These are phyloP conservation scores for Knoxdaviesia proteae DNA, from an alignment of 2,329 filamentous ascomycete species.

Conservation along the genomic window DNA sequence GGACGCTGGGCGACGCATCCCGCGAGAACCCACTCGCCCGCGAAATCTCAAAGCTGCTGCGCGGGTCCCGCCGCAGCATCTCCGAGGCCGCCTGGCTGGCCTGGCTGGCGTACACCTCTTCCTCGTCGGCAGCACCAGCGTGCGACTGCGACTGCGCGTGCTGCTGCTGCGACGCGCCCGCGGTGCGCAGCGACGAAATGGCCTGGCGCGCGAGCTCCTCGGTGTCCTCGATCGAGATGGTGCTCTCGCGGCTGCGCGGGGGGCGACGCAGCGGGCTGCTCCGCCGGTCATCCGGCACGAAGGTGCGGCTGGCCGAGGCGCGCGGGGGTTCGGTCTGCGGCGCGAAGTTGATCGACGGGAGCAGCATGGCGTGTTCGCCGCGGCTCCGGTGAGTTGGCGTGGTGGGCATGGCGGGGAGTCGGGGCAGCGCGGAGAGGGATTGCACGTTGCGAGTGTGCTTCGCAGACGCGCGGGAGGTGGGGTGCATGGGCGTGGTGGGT, in stretches of 20 bases:
- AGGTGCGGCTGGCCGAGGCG: conserved; percentile 10
- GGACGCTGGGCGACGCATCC: not conserved
- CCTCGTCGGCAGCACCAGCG: conserved; percentile 13
- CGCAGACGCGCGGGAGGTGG: conserved; percentile 10
- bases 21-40: not conserved
- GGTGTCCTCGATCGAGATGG: conserved; percentile 48
- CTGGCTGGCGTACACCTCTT: conserved; percentile 32
- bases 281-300: conserved; percentile 17
- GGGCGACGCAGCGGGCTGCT: conserved; percentile 17
- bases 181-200: conserved; percentile 29
- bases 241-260: conserved; percentile 60
- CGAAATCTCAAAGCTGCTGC: conserved; percentile 25
- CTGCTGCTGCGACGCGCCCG: conserved; percentile 12
- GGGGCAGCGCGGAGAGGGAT: conserved; percentile 67
- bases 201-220: conserved; percentile 35
- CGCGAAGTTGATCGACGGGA: conserved; percentile 42
- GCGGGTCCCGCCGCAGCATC: conserved; percentile 43
- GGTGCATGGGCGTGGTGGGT: conserved; percentile 25
- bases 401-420: conserved; percentile 41
- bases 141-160: conserved; percentile 6
- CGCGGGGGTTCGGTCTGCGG: conserved; percentile 36
- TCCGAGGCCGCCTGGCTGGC: conserved; percentile 53
- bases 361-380: conserved; percentile 28
- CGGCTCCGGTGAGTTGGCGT: conserved; percentile 38
- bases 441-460: conserved; percentile 59